Evolutionary conservation across 805 yeast genomes (phyloP).

Genomic region (Cyberlindnera saturnus): DNA sequence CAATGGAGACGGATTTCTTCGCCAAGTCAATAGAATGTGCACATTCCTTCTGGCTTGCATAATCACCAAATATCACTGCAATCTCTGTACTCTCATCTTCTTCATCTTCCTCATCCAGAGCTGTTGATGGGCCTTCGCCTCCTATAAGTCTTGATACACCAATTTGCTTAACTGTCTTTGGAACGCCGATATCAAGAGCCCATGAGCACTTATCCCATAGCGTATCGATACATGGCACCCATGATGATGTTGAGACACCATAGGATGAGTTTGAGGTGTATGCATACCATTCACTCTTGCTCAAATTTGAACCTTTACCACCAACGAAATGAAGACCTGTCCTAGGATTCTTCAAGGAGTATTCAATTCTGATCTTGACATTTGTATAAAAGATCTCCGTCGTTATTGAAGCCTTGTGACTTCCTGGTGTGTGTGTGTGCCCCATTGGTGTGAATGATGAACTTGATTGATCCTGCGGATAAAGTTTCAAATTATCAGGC

Average conservation of each 20-base stretch:
- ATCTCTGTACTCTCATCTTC: constrained; percentile 39
- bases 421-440: constrained; percentile 33
- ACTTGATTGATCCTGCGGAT: constrained; percentile 45
- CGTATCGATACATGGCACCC: constrained; percentile 96
- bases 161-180: constrained; percentile 72
- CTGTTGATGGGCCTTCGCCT: constrained; percentile 14
- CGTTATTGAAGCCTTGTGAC: constrained; percentile 18
- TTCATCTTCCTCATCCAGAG: constrained; percentile 25
- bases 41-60: constrained; percentile 55
- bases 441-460: constrained; percentile 31
- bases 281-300: constrained; percentile 64
- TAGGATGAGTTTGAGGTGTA: constrained; percentile 77
- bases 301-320: constrained; percentile 37
- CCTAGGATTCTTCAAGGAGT: constrained; percentile 55
- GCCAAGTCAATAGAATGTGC: constrained; percentile 72
- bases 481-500: constrained; percentile 61
- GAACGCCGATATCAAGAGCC: constrained; percentile 84
- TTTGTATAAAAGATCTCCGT: constrained; percentile 62
- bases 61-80: constrained; percentile 65
- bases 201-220: constrained; percentile 86
- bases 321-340: constrained; percentile 77
- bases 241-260: constrained; percentile 82
- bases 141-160: constrained; percentile 31
- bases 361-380: constrained; percentile 61
- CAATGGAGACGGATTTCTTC: constrained; percentile 70